phyloP scores from a whole-genome alignment of 768 basidiomycete genomes.

The Suillus paluster region DNA sequence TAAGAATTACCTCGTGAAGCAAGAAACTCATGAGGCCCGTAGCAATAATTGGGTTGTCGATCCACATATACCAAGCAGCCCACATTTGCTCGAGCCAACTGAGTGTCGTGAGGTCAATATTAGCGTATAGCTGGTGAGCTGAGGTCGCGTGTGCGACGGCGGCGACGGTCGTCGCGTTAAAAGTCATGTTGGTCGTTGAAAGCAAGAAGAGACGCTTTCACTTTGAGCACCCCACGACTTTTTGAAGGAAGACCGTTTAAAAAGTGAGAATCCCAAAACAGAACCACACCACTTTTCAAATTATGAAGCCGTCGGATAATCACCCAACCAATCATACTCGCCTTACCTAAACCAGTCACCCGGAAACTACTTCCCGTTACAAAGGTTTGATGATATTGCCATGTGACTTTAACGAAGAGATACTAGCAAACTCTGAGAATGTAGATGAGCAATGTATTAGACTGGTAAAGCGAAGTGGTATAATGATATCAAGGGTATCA shows the following conservation, averaged over 20 bases:
- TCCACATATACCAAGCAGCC: slow-evolving; percentile 84
- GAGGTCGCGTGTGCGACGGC: slow-evolving; percentile 20
- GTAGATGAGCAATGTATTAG: neutral
- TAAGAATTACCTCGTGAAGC: slow-evolving; percentile 81
- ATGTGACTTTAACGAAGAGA: no score
- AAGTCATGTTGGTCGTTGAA: slow-evolving; percentile 40
- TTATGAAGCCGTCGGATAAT: slow-evolving; percentile 21
- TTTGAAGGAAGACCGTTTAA: neutral
- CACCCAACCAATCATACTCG: slow-evolving; percentile 23
- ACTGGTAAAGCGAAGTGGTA: neutral
- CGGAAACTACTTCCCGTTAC: no score
- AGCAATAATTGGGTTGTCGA: slow-evolving; percentile 89
- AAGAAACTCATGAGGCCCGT: slow-evolving; percentile 94
- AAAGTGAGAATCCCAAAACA: neutral
- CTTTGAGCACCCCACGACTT: slow-evolving; percentile 3
- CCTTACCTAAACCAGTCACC: slow-evolving; percentile 26
- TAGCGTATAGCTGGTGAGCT: slow-evolving; percentile 54
- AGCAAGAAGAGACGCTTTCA: neutral
- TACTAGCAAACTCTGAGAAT: neutral
- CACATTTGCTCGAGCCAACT: slow-evolving; percentile 80
- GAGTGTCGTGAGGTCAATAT: slow-evolving; percentile 62
- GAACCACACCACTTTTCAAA: slow-evolving; percentile 11
- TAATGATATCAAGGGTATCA: neutral
- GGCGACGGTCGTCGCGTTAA: slow-evolving; percentile 39
- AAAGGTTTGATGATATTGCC: no score